phyloP scores from a whole-genome alignment of 129 eudicot genomes.

The Chrysanthemum seticuspe region DNA sequence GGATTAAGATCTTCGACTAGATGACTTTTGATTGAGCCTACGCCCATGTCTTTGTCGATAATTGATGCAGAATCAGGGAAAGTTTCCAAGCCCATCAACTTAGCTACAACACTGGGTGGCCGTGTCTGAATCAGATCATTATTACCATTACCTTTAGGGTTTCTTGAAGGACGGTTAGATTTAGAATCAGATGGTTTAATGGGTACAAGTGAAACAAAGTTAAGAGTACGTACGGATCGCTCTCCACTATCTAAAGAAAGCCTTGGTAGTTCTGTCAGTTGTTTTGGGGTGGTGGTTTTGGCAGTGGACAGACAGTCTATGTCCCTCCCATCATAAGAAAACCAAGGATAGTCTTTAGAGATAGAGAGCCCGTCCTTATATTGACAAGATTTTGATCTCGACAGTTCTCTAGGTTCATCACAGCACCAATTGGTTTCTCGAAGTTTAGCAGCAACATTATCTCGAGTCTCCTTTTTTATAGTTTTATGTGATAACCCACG shows the following conservation, averaged over 20 bases:
- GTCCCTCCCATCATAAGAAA: constrained; percentile 77
- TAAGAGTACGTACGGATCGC: constrained; percentile 39
- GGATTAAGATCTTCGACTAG: not conserved
- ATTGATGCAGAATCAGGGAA: constrained; percentile 41
- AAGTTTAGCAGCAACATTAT: too few species aligned
- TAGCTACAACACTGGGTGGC: constrained; percentile 82
- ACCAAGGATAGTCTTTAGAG: constrained; percentile 64
- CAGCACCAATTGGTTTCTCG: constrained; percentile 41
- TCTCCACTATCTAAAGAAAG: constrained; percentile 72
- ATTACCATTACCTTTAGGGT: constrained; percentile 21
- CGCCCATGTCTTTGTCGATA: constrained; percentile 27
- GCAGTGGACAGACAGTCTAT: constrained; percentile 32
- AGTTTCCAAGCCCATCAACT: constrained; percentile 91
- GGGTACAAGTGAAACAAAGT: constrained; percentile 32
- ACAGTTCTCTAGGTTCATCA: constrained; percentile 52
- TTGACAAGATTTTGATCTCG: constrained; percentile 57
- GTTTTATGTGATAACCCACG: constrained; percentile 57
- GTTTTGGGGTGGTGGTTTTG: constrained; percentile 30
- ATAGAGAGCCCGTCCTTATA: constrained; percentile 41
- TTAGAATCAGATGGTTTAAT: constrained; percentile 35
- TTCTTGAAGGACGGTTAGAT: constrained; percentile 31
- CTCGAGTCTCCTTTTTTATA: constrained; percentile 33
- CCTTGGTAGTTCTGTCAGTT: constrained; percentile 64
- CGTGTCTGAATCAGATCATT: constrained; percentile 44
- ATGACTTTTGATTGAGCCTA: not conserved